phyloP scores from a whole-genome alignment of 768 basidiomycete species.

The Saitozyma podzolica region DNA sequence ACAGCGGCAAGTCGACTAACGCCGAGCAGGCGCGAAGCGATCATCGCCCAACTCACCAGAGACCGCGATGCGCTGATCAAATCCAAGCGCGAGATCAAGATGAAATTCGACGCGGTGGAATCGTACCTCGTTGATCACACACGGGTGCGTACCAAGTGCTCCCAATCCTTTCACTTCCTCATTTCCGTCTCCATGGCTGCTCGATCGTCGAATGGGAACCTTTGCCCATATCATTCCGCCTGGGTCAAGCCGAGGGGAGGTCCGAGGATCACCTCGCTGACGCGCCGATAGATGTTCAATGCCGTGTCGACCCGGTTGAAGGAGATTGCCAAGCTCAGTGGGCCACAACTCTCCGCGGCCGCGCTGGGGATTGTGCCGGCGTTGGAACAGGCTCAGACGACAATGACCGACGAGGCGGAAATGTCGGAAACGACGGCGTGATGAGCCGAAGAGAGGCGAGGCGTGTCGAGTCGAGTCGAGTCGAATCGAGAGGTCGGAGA shows the following conservation, averaged over 20 bases:
- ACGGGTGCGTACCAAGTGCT: slow-evolving; percentile 21
- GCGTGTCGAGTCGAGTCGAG: too few species aligned
- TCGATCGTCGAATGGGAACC: too few species aligned
- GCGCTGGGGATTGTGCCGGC: too few species aligned
- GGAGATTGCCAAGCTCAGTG: slow-evolving; percentile 24
- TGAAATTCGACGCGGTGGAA: slow-evolving; percentile 38
- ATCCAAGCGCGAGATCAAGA: slow-evolving; percentile 44
- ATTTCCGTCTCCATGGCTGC: neutral
- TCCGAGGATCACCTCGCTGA: neutral
- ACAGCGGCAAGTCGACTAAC: neutral
- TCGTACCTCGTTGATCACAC: slow-evolving; percentile 31
- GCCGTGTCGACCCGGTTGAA: slow-evolving; percentile 33
- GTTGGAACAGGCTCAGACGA: too few species aligned
- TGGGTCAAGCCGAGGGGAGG: neutral
- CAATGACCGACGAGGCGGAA: too few species aligned
- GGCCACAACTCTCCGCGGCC: neutral
- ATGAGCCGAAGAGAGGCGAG: too few species aligned
- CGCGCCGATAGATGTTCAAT: slow-evolving; percentile 10
- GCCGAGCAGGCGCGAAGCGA: slow-evolving; percentile 31
- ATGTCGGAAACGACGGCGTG: too few species aligned
- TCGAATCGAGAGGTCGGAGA: too few species aligned
- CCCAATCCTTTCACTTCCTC: neutral
- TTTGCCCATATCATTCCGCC: too few species aligned
- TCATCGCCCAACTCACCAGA: slow-evolving; percentile 31
- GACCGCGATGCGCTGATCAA: slow-evolving; percentile 35